phyloP scores from a whole-genome alignment of 2,329 filamentous ascomycete genomes.

The Fusarium redolens region DNA sequence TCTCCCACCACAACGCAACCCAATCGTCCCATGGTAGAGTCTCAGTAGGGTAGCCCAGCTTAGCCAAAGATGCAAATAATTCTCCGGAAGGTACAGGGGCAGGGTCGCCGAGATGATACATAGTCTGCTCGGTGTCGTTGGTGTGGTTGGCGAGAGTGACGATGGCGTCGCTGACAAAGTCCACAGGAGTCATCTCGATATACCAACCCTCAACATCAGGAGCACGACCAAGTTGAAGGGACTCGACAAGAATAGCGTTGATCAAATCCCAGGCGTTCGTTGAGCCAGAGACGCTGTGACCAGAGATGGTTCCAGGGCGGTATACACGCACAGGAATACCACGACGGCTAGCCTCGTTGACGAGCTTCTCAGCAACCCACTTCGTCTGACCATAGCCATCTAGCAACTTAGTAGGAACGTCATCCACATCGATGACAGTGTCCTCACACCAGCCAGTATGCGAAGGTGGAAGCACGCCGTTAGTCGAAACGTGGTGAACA shows the following conservation, averaged over 20 bases:
- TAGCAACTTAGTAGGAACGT: constrained; percentile 74
- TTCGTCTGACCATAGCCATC: constrained; percentile 85
- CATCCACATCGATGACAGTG: constrained; percentile 72
- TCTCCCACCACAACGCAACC: constrained; percentile 78
- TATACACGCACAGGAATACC: constrained; percentile 78
- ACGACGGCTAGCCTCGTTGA: constrained; percentile 74
- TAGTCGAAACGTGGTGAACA: constrained; percentile 82
- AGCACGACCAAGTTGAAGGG: constrained; percentile 75
- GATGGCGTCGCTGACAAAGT: constrained; percentile 82
- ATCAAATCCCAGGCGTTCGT: constrained; percentile 84
- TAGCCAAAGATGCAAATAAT: constrained; percentile 72
- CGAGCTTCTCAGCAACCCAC: constrained; percentile 83
- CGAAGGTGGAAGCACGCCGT: constrained; percentile 80
- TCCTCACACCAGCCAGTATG: constrained; percentile 78
- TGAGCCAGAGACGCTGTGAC: constrained; percentile 78
- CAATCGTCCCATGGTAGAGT: constrained; percentile 77
- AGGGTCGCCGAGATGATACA: constrained; percentile 82
- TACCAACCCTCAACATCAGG: constrained; percentile 81
- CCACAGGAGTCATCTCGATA: constrained; percentile 85
- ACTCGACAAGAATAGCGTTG: constrained; percentile 81
- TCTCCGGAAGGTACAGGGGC: constrained; percentile 73
- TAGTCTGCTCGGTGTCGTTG: constrained; percentile 68
- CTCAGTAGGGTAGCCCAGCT: constrained; percentile 77
- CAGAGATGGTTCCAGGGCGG: constrained; percentile 81
- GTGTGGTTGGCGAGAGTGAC: constrained; percentile 74